Conservation (phyloP, 2,329 filamentous ascomycete species). For the Fusarium sp. region DNA sequence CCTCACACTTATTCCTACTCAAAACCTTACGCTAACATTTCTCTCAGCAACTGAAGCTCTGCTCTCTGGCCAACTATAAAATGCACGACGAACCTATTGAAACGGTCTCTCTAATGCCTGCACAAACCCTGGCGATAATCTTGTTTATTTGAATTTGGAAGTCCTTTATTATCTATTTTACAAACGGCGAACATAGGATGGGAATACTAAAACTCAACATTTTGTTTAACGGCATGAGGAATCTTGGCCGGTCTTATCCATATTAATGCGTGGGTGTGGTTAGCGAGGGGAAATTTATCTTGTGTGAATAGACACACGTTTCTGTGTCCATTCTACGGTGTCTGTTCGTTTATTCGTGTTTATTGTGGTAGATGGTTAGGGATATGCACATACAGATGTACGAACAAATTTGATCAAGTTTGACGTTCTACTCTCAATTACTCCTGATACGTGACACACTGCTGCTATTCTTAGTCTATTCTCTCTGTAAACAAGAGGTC, state of each 20-base stretch:
- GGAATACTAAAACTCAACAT: conserved; percentile 44
- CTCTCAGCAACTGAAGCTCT: conserved; percentile 78
- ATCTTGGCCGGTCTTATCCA: conserved; percentile 33
- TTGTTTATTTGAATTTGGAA: conserved; percentile 23
- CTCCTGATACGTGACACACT: background rate
- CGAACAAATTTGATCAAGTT: conserved; percentile 44
- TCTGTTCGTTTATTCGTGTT: conserved; percentile 32
- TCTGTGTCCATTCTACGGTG: conserved; percentile 33
- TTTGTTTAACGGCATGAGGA: conserved; percentile 28
- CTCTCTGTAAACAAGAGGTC: background rate
- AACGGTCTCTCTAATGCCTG: conserved; percentile 38
- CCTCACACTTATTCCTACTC: background rate
- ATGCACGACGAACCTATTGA: conserved; percentile 21
- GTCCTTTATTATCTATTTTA: conserved; percentile 24
- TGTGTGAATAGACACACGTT: conserved; percentile 15
- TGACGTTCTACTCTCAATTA: conserved; percentile 8
- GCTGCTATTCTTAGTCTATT: background rate
- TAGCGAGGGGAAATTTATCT: conserved; percentile 34
- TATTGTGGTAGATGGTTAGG: conserved; percentile 33
- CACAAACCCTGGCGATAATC: conserved; percentile 28
- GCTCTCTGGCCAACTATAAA: conserved; percentile 79
- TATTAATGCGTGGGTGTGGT: conserved; percentile 44
- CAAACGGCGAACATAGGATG: conserved; percentile 40
- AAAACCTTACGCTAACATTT: conserved; percentile 32
- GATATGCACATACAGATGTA: conserved; percentile 43